Evolutionary conservation across 139 green algal genomes (phyloP), one percentile per base, ranked within the genome.

Genomic region (Closterium sp.): DNA sequence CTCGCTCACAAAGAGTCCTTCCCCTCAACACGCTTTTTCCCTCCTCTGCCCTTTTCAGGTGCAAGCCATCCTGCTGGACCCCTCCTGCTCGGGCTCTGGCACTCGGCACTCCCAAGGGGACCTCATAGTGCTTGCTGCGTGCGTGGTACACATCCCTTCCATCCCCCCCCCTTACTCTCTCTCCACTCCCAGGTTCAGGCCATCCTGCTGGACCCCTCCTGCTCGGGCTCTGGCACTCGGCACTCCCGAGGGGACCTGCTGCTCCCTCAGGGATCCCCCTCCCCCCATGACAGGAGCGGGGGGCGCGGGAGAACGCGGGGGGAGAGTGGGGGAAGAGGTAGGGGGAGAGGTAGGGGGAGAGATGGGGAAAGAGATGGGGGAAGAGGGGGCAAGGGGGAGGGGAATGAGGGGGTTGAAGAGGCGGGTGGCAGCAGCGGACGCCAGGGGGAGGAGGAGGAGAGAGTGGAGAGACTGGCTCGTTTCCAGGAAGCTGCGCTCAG

Each of bases 191-290:
- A 97, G 93, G 97, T 99, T 70, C 90, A 91, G 0, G 97, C 92
- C 2, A 92, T 99, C 4, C 95, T 99, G 70, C 95, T 99, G 92
- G 98, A 99, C 93, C 97, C 97, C 0, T 98, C 97, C 4, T 99
- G 97, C 92, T 97, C 94, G 90, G 97, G 97, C 24, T 97, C 95
- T 22, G 97, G 97, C 45, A 98, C 97, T 24, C 86, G 86, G 1
- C 62, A 79, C 62, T 79, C 62, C 62, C 62, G 62, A 24, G 62
- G 62, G 62, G 62, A 79, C 62, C 62, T 27, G 17, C 62, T 79
- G 0, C 62, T 79, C 13, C 27, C 62, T 79, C 17, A 79, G 19
- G 62, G 62, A 27, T 4, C 62, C 62, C 1, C 62, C 2, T 24
- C 62, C 5, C 5, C 62, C 62, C 62, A 79, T 5, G 62, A 79